These are phyloP conservation scores for Podospora pseudopauciseta DNA, from an alignment of 495 filamentous ascomycete genomes.

Conservation along the genomic window DNA sequence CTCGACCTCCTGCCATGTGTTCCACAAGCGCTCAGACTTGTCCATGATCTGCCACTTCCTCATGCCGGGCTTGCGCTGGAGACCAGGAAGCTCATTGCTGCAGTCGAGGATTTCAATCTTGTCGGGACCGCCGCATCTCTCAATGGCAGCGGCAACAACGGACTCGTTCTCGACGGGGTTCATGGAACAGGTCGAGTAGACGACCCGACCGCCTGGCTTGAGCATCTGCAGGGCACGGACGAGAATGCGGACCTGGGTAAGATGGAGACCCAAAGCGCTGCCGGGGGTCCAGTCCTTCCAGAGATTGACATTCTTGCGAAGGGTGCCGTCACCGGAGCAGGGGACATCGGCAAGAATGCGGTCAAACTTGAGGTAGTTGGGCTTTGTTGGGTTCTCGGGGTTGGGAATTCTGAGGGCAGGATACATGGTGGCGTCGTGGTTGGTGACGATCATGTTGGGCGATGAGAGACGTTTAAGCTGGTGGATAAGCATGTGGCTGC, in stretches of 20 bases:
- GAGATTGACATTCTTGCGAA: conserved; percentile 82
- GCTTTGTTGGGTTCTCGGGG: conserved; percentile 45
- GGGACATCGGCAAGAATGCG: conserved; percentile 95
- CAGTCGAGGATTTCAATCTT: conserved; percentile 84
- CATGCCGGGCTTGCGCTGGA: conserved; percentile 72
- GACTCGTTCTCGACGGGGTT: conserved; percentile 97
- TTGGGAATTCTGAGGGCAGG: conserved; percentile 78
- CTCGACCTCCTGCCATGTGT: conserved; percentile 71
- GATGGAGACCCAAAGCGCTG: conserved; percentile 78
- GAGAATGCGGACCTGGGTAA: conserved; percentile 82
- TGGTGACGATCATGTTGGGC: conserved; percentile 93
- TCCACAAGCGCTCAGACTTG: conserved; percentile 70
- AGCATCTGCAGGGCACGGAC: conserved; percentile 94
- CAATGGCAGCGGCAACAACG: conserved; percentile 77
- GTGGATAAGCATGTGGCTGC: conserved; percentile 92
- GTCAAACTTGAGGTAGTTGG: conserved; percentile 90
- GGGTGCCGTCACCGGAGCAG: conserved; percentile 91
- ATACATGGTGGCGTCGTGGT: conserved; percentile 96
- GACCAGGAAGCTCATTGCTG: conserved; percentile 65
- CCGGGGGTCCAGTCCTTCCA: conserved; percentile 92
- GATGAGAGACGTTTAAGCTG: conserved; percentile 96
- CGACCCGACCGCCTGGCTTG: conserved; percentile 87
- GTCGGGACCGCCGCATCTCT: conserved; percentile 76
- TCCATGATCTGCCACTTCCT: conserved; percentile 85
- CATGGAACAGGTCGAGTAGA: conserved; percentile 98